Conservation (phyloP, 768 basidiomycete species). For the Pleurotus sapidus region DNA sequence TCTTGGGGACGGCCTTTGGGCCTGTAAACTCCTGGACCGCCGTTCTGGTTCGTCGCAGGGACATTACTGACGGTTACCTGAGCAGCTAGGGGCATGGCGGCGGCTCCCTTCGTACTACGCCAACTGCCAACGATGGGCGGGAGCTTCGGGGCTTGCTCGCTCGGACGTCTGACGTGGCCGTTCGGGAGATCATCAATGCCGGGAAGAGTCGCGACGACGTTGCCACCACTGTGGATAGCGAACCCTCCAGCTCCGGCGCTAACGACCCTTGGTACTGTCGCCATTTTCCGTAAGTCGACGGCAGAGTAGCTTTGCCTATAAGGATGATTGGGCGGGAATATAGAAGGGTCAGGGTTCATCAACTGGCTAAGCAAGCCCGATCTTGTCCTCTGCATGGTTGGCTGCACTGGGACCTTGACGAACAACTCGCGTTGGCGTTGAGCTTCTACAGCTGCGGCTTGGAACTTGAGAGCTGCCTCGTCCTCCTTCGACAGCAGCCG, state of each 20-base stretch:
- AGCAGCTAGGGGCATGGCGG: constrained; percentile 56
- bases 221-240: constrained; percentile 11
- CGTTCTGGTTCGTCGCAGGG: constrained; percentile 20
- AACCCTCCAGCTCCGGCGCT: constrained; percentile 11
- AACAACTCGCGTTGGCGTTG: constrained; percentile 70
- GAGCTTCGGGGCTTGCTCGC: background rate
- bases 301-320: constrained; percentile 50
- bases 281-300: constrained; percentile 43
- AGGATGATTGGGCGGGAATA: constrained; percentile 58
- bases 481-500: constrained; percentile 12
- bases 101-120: constrained; percentile 52
- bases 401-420: constrained; percentile 57
- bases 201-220: constrained; percentile 9
- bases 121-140: constrained; percentile 18
- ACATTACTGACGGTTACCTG: constrained; percentile 32
- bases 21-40: constrained; percentile 44
- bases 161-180: background rate
- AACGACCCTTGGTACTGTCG: constrained; percentile 13
- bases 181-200: background rate
- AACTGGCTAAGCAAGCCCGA: constrained; percentile 65
- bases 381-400: constrained; percentile 34
- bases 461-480: constrained; percentile 22
- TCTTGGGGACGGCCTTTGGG: constrained; percentile 65
- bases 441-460: constrained; percentile 59
- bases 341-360: constrained; percentile 66